These are phyloP conservation scores for Pleurotus platypus DNA, from an alignment of 768 basidiomycete species.

Conservation along the genomic window DNA sequence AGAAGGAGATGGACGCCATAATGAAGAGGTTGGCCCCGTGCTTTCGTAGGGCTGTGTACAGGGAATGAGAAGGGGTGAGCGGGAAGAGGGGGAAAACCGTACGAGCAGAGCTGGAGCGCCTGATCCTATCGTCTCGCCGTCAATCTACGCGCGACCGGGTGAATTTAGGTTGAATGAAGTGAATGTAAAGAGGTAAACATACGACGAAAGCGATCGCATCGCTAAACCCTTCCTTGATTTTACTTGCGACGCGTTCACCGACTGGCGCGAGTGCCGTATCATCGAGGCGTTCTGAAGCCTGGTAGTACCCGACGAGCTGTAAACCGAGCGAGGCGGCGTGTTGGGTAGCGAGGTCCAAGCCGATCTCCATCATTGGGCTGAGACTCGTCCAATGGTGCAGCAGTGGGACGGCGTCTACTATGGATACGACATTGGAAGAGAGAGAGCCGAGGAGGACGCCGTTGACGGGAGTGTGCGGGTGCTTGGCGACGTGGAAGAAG, in stretches of 20 bases:
- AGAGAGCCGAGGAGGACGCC: constrained; percentile 71
- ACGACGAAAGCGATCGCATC: constrained; percentile 73
- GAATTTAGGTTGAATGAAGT: not conserved
- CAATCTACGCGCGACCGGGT: constrained; percentile 45
- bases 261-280: constrained; percentile 61
- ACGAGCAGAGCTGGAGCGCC: constrained; percentile 57
- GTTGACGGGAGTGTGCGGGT: constrained; percentile 72
- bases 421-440: constrained; percentile 32
- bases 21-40: constrained; percentile 19
- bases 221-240: constrained; percentile 49
- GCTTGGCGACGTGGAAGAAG: constrained; percentile 76
- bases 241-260: constrained; percentile 58
- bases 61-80: not conserved
- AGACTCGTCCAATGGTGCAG: constrained; percentile 84
- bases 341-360: constrained; percentile 67
- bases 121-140: constrained; percentile 54
- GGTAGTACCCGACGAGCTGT: constrained; percentile 70
- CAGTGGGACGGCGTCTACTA: constrained; percentile 70
- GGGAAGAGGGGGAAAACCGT: constrained; percentile 19
- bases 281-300: constrained; percentile 63
- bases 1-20: constrained; percentile 52
- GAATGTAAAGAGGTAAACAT: constrained; percentile 19
- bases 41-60: constrained; percentile 47
- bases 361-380: constrained; percentile 85
- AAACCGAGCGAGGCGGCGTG: constrained; percentile 54